Conservation (phyloP, 768 basidiomycete species). For the Suillus hirtellus region DNA sequence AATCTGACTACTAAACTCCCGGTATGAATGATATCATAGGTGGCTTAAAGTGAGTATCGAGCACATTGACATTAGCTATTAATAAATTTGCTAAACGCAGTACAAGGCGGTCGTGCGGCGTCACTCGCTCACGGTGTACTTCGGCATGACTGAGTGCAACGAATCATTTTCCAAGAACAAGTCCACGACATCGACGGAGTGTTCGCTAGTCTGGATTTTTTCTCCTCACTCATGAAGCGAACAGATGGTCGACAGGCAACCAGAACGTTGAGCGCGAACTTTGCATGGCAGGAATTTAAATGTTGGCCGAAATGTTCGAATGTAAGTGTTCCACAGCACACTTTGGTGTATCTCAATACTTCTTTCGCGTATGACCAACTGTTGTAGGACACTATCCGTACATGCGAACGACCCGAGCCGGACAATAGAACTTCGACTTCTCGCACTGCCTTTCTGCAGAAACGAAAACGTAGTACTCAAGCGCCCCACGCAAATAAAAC, state of each 20-base stretch:
- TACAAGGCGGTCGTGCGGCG: no score
- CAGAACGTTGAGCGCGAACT: background rate
- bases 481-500: no score
- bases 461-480: no score
- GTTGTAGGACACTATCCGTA: background rate
- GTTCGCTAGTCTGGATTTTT: background rate
- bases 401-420: background rate
- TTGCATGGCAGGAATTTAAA: background rate
- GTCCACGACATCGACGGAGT: background rate
- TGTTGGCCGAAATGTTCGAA: background rate
- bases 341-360: background rate
- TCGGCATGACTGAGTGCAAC: background rate
- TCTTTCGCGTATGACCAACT: background rate
- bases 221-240: background rate
- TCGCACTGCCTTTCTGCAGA: no score
- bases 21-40: no score
- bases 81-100: no score
- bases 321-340: background rate
- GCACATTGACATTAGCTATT: no score
- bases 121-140: no score
- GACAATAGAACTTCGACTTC: background rate
- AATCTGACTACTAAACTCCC: no score
- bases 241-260: background rate
- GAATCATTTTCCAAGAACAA: no score
- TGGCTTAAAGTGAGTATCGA: rapidly evolving